Base-by-base conservation (phyloP, 2,329 filamentous ascomycete species). In the Elsinoe perseae region DNA sequence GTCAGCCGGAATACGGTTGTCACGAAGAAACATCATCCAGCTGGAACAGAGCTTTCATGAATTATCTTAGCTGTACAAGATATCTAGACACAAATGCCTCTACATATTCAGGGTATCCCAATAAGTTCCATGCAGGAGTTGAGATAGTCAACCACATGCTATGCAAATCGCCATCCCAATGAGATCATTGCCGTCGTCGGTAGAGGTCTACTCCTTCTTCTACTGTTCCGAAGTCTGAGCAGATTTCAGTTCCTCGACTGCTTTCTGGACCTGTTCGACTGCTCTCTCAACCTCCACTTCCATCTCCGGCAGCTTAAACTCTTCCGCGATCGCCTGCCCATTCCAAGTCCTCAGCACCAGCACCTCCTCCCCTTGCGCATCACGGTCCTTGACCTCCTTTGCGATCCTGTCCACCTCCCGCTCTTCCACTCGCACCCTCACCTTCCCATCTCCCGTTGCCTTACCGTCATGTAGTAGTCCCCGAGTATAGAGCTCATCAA, bases 401-500 rank as follows among this genome's bases (percentile, higher is more conserved):
- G 70, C 70, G 2, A 77, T 68, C 21, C 68, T 59, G 36, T 71
- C 63, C 9, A 69, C 68, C 50, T 76, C 70, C 8, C 68, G 67
- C 44, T 76, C 70, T 4, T 68, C 69, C 1, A 73, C 73, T 0
- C 58, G 58, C 2, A 67, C 66, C 1, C 72, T 70, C 9, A 48
- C 30, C 38, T 32, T 44, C 18, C 53, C 42, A 8, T 36, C 58
- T n/a, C 40, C 53, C 23, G 21, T 48, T n/a, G 12, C 34, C 25
- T n/a, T 34, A 12, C 10, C 36, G 14, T 14, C 34, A n/a, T 52
- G 30, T 21, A 54, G 10, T 16, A 54, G 23, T 7, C 53, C 53
- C n/a, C 53, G 71, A 1, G 79, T 73, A 68, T 97, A 98, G 52
- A 95, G 76, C 52, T 82, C 74, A 68, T 95, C 87, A 46, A 98